A percentile compares a stretch with the other conserved stretches of the same genome.
phyloP scores from a whole-genome alignment of 2,329 filamentous ascomycete genomes.

The Hypoxylon rubiginosum region DNA sequence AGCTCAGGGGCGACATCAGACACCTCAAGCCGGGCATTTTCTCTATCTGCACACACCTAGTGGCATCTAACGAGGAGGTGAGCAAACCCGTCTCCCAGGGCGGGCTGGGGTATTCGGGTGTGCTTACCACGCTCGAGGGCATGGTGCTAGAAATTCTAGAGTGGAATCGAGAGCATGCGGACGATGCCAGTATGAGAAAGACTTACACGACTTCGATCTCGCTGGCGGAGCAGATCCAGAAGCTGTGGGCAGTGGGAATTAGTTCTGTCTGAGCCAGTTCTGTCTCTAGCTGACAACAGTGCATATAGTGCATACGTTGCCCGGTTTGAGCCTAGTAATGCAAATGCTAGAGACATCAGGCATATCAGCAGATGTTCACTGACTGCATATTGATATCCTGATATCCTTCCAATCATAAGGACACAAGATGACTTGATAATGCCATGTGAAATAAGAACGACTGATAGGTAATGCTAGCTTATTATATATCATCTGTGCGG shows the following conservation, averaged over 20 bases:
- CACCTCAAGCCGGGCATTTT: slow-evolving; percentile 58
- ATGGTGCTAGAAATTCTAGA: slow-evolving; percentile 58
- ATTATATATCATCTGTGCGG: slow-evolving; percentile 33
- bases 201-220: slow-evolving; percentile 56
- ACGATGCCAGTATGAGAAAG: slow-evolving; percentile 43
- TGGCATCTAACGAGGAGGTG: slow-evolving; percentile 53
- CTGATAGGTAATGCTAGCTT: slow-evolving; percentile 7
- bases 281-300: slow-evolving; percentile 11
- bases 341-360: slow-evolving; percentile 8
- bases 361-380: neutral
- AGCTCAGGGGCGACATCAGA: slow-evolving; percentile 52
- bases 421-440: neutral
- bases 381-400: neutral
- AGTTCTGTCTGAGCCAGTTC: slow-evolving; percentile 16
- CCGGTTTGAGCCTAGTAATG: neutral
- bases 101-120: slow-evolving; percentile 56
- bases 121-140: slow-evolving; percentile 57
- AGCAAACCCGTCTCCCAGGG: slow-evolving; percentile 52
- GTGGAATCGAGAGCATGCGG: slow-evolving; percentile 57
- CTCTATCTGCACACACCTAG: slow-evolving; percentile 57
- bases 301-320: neutral
- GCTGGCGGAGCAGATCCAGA: slow-evolving; percentile 56
- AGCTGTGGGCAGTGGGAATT: slow-evolving; percentile 31
- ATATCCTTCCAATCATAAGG: slow-evolving; percentile 8
- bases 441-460: slow-evolving; percentile 12